These are phyloP conservation scores for Aechmea fasciata DNA, from an alignment of 176 grass and related monocot genomes.

Conservation along the genomic window DNA sequence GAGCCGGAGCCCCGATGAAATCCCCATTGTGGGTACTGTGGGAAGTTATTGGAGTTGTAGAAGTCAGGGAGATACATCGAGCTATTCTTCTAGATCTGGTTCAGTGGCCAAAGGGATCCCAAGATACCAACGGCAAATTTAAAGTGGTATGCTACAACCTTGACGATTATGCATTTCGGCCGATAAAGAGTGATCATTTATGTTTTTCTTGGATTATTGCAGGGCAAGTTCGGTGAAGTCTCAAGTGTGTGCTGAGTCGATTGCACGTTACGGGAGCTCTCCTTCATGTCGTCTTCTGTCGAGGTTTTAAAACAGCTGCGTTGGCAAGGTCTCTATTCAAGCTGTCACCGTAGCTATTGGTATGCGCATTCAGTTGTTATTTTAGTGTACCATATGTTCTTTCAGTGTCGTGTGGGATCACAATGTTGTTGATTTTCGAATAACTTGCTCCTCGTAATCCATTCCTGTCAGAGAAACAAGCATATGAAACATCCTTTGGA, in stretches of 20 bases:
- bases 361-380: neutral
- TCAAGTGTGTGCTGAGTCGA: conserved; percentile 43
- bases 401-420: neutral
- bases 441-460: neutral
- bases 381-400: neutral
- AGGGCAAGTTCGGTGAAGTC: conserved; percentile 27
- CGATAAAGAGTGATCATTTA: conserved; percentile 7
- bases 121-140: conserved; percentile 52
- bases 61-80: conserved; percentile 17
- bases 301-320: conserved; percentile 31
- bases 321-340: neutral
- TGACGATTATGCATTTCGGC: neutral
- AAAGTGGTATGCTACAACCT: conserved; percentile 31
- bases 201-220: conserved; percentile 9
- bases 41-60: conserved; percentile 66
- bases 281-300: conserved; percentile 42
- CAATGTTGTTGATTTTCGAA: neutral
- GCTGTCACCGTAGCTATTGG: neutral
- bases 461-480: no score
- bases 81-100: conserved; percentile 33
- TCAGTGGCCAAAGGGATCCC: conserved; percentile 42
- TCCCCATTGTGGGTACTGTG: conserved; percentile 80
- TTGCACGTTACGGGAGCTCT: conserved; percentile 1
- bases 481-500: no score
- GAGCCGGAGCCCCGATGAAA: conserved; percentile 60